Evolutionary conservation across 345 rosid genomes (phyloP), one percentile per base, ranked within the genome.

Genomic region (Heritiera fomes): DNA sequence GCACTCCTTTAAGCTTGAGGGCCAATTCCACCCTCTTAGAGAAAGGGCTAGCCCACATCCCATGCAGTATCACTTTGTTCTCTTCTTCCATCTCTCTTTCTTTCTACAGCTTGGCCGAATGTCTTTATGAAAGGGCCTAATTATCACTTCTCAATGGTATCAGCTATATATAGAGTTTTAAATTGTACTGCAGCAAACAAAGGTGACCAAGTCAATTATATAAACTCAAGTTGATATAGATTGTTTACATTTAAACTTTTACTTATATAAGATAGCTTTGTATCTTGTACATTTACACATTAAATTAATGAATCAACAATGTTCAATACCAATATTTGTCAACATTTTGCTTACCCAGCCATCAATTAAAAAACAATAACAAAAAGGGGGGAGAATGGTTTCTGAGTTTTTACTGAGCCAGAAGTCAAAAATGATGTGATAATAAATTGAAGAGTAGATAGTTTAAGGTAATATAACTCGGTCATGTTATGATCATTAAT

Each of bases 1-100:
- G 78, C 75, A 89, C 58, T 45, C 87, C 84, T 63, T 85, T 84
- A n/a, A 85, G 78, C 50, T 17, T 78, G 64, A 87, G 86, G 38
- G 84, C 90, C 45, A 89, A 30, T 81, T 86, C 88, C 46, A 80
- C 82, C 53, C 81, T 75, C 77, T 71, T 78, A 70, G 81, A 55
- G 73, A 78, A 78, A 47, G 83, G 81, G 70, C 88, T 84, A 40
- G 20, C 6, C 70, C 80, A 77, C 52, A 61, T 77, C 68, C 86
- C 87, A 49, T 79, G 80, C 14, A 87, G 83, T 40, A 55, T 82
- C n/a, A 87, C 87, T 67, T 64, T 72, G 85, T 67, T 67, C 45
- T 46, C 8, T n/a, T 82, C 77, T 66, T 79, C 84, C 62, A 82
- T 80, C 17, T 69, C 82, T 81, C 43, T 40, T 40, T 40, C 43